These are phyloP conservation scores for Ustulina deusta DNA, from an alignment of 2,329 filamentous ascomycete species.

Conservation along the genomic window DNA sequence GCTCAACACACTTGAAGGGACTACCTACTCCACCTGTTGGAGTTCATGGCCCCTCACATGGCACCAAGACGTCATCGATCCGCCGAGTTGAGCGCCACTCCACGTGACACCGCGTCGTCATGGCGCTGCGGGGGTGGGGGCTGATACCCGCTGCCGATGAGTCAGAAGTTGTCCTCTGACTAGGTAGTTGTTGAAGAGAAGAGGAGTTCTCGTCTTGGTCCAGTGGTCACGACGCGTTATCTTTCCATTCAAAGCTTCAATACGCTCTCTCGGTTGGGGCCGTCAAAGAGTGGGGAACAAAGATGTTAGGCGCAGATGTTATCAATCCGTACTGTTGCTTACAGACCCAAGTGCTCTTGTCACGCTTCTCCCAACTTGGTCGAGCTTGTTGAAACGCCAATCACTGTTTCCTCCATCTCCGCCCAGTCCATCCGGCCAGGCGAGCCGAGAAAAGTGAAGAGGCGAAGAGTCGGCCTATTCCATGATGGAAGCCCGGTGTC, in stretches of 20 bases:
- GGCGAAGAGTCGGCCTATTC: background rate
- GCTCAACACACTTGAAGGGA: too few relatives aligned
- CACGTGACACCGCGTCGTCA: conserved; percentile 34
- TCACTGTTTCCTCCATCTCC: background rate
- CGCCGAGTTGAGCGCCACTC: background rate
- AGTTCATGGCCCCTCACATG: too few relatives aligned
- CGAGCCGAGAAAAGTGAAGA: background rate
- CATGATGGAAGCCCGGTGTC: conserved; percentile 69
- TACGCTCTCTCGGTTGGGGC: background rate
- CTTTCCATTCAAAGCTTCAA: background rate
- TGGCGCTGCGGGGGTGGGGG: conserved; percentile 24
- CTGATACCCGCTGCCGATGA: background rate
- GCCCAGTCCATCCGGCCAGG: background rate
- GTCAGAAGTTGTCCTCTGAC: too few relatives aligned
- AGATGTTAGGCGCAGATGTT: background rate
- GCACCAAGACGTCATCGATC: conserved; percentile 10
- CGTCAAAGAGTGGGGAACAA: conserved; percentile 7
- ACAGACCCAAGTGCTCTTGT: background rate
- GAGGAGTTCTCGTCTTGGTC: too few relatives aligned
- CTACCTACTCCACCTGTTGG: too few relatives aligned
- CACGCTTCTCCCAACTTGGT: background rate
- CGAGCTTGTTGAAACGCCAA: background rate
- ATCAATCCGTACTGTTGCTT: background rate
- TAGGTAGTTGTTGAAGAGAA: too few relatives aligned
- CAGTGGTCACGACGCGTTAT: too few relatives aligned